These are phyloP conservation scores for Biancaea sappan DNA, from an alignment of 306 rosid genomes.

Conservation along the genomic window DNA sequence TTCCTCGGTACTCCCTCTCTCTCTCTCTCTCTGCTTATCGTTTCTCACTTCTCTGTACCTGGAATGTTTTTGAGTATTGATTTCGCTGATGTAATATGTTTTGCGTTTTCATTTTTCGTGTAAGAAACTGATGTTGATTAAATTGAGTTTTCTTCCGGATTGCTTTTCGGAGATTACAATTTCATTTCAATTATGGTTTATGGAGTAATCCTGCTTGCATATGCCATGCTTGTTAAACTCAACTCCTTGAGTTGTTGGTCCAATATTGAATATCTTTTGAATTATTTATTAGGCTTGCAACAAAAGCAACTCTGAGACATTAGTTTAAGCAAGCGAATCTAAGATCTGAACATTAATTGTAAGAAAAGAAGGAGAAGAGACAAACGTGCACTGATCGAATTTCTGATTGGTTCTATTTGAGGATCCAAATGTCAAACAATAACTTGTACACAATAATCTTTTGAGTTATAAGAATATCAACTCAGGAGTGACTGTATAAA, in stretches of 20 bases:
- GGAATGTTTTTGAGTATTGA: too few species aligned
- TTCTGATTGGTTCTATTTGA: conserved; percentile 6
- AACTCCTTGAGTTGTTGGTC: neutral
- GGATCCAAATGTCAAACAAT: neutral
- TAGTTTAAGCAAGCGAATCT: neutral
- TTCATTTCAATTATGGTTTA: neutral
- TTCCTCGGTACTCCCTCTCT: conserved; percentile 46
- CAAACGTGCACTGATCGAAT: neutral
- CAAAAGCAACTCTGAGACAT: neutral
- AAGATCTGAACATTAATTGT: neutral
- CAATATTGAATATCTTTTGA: neutral
- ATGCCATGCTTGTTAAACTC: neutral
- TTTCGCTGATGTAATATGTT: too few species aligned
- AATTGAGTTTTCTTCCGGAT: neutral
- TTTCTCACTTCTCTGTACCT: neutral
- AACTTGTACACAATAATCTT: neutral
- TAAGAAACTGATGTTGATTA: too few species aligned
- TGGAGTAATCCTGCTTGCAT: neutral
- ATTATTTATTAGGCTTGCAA: neutral
- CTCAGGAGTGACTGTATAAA: neutral
- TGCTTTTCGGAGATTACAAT: neutral
- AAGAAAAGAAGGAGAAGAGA: neutral
- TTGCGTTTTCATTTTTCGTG: neutral
- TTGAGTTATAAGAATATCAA: neutral
- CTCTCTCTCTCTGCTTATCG: neutral